These are phyloP conservation scores for Trichoderma reesei DNA, from an alignment of 495 filamentous ascomycete species.

Conservation along the genomic window DNA sequence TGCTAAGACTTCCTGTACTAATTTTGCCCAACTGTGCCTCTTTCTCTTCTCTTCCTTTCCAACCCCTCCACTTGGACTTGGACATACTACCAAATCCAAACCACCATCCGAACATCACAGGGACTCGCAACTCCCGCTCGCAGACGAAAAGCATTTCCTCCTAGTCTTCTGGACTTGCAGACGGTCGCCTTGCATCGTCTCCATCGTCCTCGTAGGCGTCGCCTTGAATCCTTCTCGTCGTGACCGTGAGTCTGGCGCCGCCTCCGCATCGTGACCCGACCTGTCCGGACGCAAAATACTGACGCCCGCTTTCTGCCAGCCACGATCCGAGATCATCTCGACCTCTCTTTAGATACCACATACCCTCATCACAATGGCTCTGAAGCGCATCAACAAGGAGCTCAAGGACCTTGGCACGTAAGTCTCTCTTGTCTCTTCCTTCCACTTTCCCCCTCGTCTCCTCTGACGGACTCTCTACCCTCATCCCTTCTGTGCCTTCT, in stretches of 20 bases:
- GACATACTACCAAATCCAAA: slow-evolving; percentile 6
- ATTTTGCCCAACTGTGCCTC: not conserved
- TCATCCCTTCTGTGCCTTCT: not conserved
- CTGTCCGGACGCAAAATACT: slow-evolving; percentile 10
- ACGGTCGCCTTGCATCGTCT: slow-evolving; percentile 9
- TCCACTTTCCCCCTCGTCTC: not conserved
- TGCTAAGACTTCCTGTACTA: slow-evolving; percentile 13
- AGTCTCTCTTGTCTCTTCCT: slow-evolving; percentile 21
- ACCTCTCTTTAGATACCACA: slow-evolving; percentile 15
- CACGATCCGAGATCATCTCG: slow-evolving; percentile 18
- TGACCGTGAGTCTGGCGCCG: slow-evolving; percentile 9
- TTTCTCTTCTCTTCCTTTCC: slow-evolving; percentile 15
- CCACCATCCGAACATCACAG: slow-evolving; percentile 18
- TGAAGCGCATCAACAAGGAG: slow-evolving; percentile 99
- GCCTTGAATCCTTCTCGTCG: not conserved
- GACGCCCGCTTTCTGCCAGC: slow-evolving; percentile 14
- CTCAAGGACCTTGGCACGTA: slow-evolving; percentile 99
- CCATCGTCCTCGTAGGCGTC: not conserved
- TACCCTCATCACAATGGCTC: slow-evolving; percentile 61
- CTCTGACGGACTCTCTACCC: not conserved
- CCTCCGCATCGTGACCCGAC: slow-evolving; percentile 17
- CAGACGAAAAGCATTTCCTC: not conserved
- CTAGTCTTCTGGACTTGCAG: not conserved
- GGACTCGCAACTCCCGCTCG: not conserved
- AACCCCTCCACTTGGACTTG: slow-evolving; percentile 11